Conservation (phyloP, 306 rosid genomes). For the Dryas octopetala region DNA sequence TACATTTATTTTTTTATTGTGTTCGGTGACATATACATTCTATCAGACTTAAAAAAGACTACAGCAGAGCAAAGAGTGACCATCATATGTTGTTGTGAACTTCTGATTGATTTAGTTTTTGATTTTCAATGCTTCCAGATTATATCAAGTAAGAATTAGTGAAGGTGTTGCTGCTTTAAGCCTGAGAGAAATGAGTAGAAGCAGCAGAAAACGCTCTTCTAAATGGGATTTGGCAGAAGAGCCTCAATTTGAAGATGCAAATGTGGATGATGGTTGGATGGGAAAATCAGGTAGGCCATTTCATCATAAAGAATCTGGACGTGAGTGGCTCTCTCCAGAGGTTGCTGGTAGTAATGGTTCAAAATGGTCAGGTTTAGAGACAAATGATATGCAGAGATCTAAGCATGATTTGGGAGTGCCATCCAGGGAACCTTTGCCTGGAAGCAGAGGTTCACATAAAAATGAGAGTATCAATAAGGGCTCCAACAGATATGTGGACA, state of each 20-base stretch:
- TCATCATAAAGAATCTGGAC: constrained; percentile 40
- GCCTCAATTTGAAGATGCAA: constrained; percentile 43
- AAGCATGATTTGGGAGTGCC: constrained; percentile 46
- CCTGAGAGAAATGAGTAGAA: constrained; percentile 61
- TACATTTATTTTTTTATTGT: not conserved
- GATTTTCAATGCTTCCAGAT: constrained; percentile 38
- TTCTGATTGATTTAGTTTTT: constrained; percentile 22
- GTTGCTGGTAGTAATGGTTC: constrained; percentile 57
- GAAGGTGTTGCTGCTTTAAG: constrained; percentile 30
- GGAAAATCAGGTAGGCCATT: constrained; percentile 34
- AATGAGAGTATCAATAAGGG: constrained; percentile 53
- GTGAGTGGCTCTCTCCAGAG: constrained; percentile 61
- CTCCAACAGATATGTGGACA: constrained; percentile 42
- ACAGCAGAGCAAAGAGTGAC: not conserved
- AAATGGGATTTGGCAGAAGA: constrained; percentile 79
- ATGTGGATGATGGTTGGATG: constrained; percentile 40
- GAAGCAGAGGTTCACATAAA: constrained; percentile 63
- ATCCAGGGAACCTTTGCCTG: constrained; percentile 57
- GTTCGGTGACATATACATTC: not conserved
- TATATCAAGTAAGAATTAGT: constrained; percentile 29
- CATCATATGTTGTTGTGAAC: constrained; percentile 2
- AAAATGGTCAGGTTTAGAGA: constrained; percentile 57
- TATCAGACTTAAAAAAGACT: not conserved
- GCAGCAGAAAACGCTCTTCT: constrained; percentile 69
- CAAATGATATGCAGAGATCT: constrained; percentile 47